A percentile compares a stretch with the other conserved stretches of the same genome.
phyloP scores from a whole-genome alignment of 163 green algal genomes.

The Scenedesmus sp. region DNA sequence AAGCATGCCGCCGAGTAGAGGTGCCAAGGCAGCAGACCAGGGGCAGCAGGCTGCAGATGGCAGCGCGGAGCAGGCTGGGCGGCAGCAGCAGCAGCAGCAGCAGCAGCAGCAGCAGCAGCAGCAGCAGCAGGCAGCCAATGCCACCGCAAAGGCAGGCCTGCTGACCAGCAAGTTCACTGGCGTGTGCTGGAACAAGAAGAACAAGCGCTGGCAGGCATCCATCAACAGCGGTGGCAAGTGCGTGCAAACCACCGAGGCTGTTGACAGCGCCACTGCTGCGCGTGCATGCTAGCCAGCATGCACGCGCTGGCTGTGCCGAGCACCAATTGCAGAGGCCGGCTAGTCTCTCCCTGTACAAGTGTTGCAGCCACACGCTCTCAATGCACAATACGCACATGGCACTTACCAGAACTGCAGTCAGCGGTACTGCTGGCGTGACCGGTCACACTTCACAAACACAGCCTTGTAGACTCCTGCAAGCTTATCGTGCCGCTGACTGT shows the following conservation, averaged over 20 bases:
- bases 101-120: background rate
- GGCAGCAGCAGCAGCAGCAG: too few species aligned
- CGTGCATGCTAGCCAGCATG: background rate
- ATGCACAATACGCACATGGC: too few species aligned
- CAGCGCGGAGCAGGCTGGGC: background rate
- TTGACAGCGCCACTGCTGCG: background rate
- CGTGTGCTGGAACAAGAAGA: slow-evolving; percentile 64
- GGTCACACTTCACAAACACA: background rate
- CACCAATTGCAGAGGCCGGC: too few species aligned
- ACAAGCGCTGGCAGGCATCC: slow-evolving; percentile 65
- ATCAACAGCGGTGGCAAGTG: slow-evolving; percentile 63
- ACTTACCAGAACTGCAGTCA: too few species aligned
- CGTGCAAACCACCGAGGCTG: background rate
- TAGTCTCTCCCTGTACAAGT: too few species aligned
- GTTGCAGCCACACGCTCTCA: too few species aligned
- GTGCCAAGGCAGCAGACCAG: background rate
- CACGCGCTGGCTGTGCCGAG: background rate
- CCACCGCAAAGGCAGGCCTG: slow-evolving; percentile 4
- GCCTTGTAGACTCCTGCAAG: background rate
- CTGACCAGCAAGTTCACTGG: slow-evolving; percentile 44
- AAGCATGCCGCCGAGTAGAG: background rate
- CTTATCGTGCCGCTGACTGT: background rate
- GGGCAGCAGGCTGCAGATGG: background rate
- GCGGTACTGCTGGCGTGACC: too few species aligned
- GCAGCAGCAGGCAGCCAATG: background rate